Evolutionary conservation across 148 eudicot genomes (phyloP).

Genomic region (Cornus suecica): DNA sequence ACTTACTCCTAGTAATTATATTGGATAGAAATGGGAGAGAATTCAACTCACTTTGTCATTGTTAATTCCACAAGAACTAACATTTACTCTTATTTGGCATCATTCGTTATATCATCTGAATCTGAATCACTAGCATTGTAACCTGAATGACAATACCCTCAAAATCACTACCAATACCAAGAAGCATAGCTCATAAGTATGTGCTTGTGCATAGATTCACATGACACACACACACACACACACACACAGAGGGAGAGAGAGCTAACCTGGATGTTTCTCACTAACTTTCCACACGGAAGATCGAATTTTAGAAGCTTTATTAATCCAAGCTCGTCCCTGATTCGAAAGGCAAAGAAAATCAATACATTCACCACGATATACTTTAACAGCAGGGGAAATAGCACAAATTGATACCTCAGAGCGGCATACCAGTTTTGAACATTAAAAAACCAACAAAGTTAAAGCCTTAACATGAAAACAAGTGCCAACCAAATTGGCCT

Average conservation of each 20-base stretch:
- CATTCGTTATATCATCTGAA: constrained; percentile 36
- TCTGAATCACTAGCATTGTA: constrained; percentile 60
- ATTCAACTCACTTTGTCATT: constrained; percentile 13
- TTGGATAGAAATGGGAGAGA: constrained; percentile 4
- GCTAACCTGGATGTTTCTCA: constrained; percentile 35
- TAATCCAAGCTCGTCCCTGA: constrained; percentile 36
- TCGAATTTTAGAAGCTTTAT: constrained; percentile 29
- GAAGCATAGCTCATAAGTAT: not conserved
- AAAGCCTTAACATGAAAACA: too few species aligned
- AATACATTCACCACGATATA: not conserved
- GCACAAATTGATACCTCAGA: not conserved
- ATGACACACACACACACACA: too few species aligned
- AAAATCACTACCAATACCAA: constrained; percentile 1
- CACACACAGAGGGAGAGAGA: constrained; percentile 3
- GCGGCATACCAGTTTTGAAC: not conserved
- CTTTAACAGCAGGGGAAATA: not conserved
- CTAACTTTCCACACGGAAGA: constrained; percentile 41
- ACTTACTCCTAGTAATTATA: too few species aligned
- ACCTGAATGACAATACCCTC: constrained; percentile 28
- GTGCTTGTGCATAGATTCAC: not conserved
- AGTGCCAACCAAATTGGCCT: too few species aligned
- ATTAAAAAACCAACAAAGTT: too few species aligned
- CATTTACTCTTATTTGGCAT: constrained; percentile 14
- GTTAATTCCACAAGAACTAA: constrained; percentile 5
- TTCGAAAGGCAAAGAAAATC: not conserved